Base-by-base conservation (phyloP, 2,329 filamentous ascomycete species). In the Xylariales sp. region DNA sequence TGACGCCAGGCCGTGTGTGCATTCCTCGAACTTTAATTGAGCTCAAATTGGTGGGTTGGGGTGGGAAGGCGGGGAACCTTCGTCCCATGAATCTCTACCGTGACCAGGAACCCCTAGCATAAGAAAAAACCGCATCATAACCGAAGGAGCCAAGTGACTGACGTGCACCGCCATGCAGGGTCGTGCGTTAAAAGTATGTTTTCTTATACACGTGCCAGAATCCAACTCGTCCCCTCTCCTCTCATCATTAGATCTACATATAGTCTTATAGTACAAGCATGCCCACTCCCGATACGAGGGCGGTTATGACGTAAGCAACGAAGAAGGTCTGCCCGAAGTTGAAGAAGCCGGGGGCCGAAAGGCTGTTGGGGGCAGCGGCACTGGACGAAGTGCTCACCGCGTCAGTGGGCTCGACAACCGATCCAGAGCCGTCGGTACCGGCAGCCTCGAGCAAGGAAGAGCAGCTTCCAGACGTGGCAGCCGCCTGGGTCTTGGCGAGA, bases 401-500 rank as follows among this genome's bases (percentile, higher is more conserved):
- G 65, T 77, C 81, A 49, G 85, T 83, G 7, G 77, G 76, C 46
- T 77, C 77, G n/a, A 83, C 83, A 62, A 90, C 87, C 41, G 80
- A 83, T 60, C 87, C 87, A 59, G 85, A 86, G 41, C 88, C 88
- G 67, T 83, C 84, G 39, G 87, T 82, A 74, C 89, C 91, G 66
- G 91, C 92, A 71, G 88, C 84, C 41, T 82, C 80, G 65, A 96
- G 81, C 64, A 90, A 83, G 55, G 80, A 74, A 60, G 81, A 78
- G 85, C 93, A 95, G 64, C 79, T 80, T 34, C 82, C 81, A 14
- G 85, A 80, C 41, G 83, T 81, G 54, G 81, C 75, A 55, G 83
- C 78, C 58, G 83, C 76, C 67, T 83, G 85, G 62, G 86, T 82
- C 65, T 83, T 82, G 56, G 90, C 92, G 74, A 89, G 82, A 74